Conservation (phyloP, 2,329 filamentous ascomycete genomes). For the Paraphoma chrysanthemicola region DNA sequence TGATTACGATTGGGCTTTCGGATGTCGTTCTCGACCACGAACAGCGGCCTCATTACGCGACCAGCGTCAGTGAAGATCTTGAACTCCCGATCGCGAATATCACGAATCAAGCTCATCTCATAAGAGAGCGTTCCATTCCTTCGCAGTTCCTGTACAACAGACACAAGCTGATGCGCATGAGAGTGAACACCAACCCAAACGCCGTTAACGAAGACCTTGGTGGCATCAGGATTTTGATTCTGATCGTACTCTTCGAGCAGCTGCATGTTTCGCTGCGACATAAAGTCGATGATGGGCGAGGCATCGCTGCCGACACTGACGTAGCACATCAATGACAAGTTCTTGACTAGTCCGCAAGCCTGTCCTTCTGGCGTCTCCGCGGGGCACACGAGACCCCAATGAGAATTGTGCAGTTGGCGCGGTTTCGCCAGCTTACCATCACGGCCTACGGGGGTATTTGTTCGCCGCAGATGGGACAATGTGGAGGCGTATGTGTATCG, state of each 20-base stretch:
- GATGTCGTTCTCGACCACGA: conserved; percentile 86
- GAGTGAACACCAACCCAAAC: conserved; percentile 97
- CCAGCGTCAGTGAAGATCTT: conserved; percentile 98
- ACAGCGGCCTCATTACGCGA: conserved; percentile 90
- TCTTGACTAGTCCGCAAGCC: conserved; percentile 98
- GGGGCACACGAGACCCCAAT: conserved; percentile 97
- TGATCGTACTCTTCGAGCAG: conserved; percentile 87
- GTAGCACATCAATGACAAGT: conserved; percentile 96
- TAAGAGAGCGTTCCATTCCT: conserved; percentile 84
- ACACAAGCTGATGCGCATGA: conserved; percentile 84
- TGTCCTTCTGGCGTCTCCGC: conserved; percentile 98
- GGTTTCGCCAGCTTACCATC: conserved; percentile 99
- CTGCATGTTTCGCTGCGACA: conserved; percentile 96
- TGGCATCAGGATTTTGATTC: conserved; percentile 79
- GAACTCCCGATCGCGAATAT: conserved; percentile 97
- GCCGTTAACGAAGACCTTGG: conserved; percentile 97
- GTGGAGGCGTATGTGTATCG: conserved; percentile 97
- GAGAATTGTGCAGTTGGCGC: conserved; percentile 96
- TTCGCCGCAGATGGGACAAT: conserved; percentile 92
- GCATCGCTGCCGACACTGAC: conserved; percentile 94
- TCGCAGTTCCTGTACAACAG: conserved; percentile 77
- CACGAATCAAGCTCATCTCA: conserved; percentile 92
- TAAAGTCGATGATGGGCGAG: conserved; percentile 90
- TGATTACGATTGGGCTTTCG: conserved; percentile 77
- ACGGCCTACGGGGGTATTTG: conserved; percentile 95